A percentile compares a stretch with the other conserved stretches of the same genome.
phyloP scores from a whole-genome alignment of 164 flowering plant species.

The Buxus sempervirens region DNA sequence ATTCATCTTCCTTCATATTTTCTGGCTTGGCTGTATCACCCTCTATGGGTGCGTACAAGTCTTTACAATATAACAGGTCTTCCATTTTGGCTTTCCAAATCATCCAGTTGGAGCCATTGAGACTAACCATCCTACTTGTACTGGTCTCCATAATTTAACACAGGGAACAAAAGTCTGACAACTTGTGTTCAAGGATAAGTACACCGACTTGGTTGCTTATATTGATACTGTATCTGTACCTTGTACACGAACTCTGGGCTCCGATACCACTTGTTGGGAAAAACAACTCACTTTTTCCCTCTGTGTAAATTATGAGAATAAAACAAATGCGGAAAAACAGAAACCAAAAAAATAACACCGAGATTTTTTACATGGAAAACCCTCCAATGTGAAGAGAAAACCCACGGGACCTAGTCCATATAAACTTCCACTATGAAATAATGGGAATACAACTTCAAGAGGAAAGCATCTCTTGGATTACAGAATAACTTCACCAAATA shows the following conservation, averaged over 20 bases:
- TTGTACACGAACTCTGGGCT: neutral
- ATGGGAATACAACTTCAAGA: too few relatives aligned
- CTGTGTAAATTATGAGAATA: neutral
- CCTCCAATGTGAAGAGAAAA: too few relatives aligned
- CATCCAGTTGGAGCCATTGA: too few relatives aligned
- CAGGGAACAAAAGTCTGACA: neutral
- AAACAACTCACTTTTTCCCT: neutral
- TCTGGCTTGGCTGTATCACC: neutral
- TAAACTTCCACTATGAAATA: too few relatives aligned
- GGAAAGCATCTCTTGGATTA: too few relatives aligned
- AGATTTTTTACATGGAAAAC: too few relatives aligned
- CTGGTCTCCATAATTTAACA: neutral
- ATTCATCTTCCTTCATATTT: neutral
- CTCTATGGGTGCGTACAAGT: slow-evolving; percentile 8
- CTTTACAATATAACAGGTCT: slow-evolving; percentile 4
- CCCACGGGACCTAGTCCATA: too few relatives aligned
- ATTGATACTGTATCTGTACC: too few relatives aligned
- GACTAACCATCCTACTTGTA: neutral
- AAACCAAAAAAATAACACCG: too few relatives aligned
- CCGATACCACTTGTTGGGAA: neutral
- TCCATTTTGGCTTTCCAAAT: slow-evolving; percentile 3
- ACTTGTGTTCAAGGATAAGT: neutral
- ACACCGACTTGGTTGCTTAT: too few relatives aligned
- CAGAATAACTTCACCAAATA: too few relatives aligned
- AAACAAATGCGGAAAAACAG: too few relatives aligned